Evolutionary conservation across 805 yeast genomes (phyloP).

Genomic region (Wickerhamomyces bovis): DNA sequence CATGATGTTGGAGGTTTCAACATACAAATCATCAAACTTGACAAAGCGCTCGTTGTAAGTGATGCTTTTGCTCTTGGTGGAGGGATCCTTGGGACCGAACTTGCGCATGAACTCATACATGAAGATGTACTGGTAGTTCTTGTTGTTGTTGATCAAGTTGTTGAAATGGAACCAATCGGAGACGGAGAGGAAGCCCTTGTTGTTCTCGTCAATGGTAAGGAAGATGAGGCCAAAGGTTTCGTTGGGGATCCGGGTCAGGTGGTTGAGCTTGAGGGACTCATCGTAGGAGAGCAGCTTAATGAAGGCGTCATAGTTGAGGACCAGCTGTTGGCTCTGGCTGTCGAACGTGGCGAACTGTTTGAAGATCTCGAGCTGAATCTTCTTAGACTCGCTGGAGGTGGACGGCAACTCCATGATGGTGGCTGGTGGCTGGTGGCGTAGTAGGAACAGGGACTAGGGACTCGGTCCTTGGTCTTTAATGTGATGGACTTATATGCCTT

Average conservation of each 20-base stretch:
- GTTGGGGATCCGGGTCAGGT: constrained; percentile 40
- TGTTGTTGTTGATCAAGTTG: constrained; percentile 42
- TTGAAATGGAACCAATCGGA: constrained; percentile 74
- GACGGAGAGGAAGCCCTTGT: constrained; percentile 60
- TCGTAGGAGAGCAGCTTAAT: constrained; percentile 30
- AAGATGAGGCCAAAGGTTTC: constrained; percentile 69
- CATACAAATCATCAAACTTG: constrained; percentile 31
- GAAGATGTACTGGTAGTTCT: constrained; percentile 42
- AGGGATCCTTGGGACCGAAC: constrained; percentile 29
- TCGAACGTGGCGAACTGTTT: constrained; percentile 34
- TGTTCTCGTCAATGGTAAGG: constrained; percentile 68
- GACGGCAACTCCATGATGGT: constrained; percentile 31
- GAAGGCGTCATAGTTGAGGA: constrained; percentile 31
- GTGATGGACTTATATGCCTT: too few relatives aligned
- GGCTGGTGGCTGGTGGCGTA: not conserved
- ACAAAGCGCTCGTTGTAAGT: constrained; percentile 32
- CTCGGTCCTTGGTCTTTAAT: too few relatives aligned
- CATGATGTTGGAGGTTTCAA: constrained; percentile 26
- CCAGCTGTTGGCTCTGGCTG: constrained; percentile 26
- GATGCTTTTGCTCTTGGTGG: constrained; percentile 25
- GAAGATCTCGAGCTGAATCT: constrained; percentile 37
- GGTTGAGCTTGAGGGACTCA: constrained; percentile 34
- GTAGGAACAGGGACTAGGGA: too few relatives aligned
- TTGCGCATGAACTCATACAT: constrained; percentile 49
- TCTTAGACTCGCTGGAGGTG: constrained; percentile 31